Base-by-base conservation (phyloP, 345 rosid species). In the Sonneratia alba region DNA sequence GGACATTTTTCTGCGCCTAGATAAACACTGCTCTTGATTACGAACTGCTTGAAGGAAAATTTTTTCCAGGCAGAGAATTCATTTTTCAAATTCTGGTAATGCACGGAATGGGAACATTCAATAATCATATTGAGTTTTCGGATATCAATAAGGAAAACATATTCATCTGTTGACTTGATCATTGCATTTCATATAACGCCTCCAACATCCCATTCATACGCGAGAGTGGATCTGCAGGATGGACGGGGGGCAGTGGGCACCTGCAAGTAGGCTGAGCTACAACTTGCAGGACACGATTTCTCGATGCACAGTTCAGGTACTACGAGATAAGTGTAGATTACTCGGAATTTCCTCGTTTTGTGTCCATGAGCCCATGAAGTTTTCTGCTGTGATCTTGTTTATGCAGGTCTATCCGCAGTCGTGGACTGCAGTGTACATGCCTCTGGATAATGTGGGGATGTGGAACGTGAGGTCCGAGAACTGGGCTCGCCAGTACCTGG, bases 181-280 rank as follows among this genome's bases (percentile, higher is more conserved):
- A 9, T 9, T 47, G 51, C 15, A 2, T 47, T 47, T 47, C 13
- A 47, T 13, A 47, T 47, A 7, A 47, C 15, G 51, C 10, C 51
- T 1, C 1, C 11, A 13, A 47, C 51, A 47, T 47, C 15, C 4
- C 15, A 40, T 47, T 7, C 15, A 47, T 13, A 47, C 10, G 22
- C 3, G n/a, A 53, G 22, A 21, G 59, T 53, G 21, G 21, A 15
- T 57, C 37, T 32, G 70, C 85, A 87, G 96, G 72, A 85, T 85
- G 92, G 89, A 89, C 63, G 87, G 89, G 76, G 96, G 92, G 70
- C 82, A 83, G 72, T 89, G 96, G 92, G 75, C 88, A 34, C 84
- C 85, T 10, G 87, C 87, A 9, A 87, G 89, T 73, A 80, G 85
- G 65, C 73, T 72, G 43, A 61, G 55, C 36, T 89, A 89, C 79